Conservation (phyloP, 2,329 filamentous ascomycete species). For the Talaromyces verruculosus region DNA sequence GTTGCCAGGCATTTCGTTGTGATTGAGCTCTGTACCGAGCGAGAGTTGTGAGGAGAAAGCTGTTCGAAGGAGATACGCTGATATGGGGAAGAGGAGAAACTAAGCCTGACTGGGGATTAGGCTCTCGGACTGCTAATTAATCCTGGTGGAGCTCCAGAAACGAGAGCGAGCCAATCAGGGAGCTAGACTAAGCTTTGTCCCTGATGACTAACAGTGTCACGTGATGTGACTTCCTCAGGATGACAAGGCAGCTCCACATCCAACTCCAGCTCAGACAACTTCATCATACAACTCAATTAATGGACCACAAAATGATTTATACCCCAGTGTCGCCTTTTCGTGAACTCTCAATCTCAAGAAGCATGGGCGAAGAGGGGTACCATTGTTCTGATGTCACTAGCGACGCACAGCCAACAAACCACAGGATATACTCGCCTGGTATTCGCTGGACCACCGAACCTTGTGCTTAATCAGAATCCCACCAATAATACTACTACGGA, state of each 20-base stretch:
- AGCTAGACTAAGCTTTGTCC: background rate
- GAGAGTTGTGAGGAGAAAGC: background rate
- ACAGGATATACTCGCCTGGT: background rate
- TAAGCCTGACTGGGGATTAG: background rate
- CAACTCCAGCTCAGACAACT: background rate
- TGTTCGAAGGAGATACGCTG: background rate
- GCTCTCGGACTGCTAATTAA: background rate
- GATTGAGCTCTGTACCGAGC: background rate
- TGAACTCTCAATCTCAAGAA: background rate
- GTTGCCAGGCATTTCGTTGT: background rate
- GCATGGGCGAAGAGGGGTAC: background rate
- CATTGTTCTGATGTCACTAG: background rate
- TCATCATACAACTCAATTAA: background rate
- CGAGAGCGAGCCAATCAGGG: background rate
- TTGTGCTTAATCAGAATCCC: background rate
- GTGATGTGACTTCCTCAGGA: background rate
- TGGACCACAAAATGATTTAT: background rate
- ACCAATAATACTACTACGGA: background rate
- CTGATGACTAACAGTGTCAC: background rate
- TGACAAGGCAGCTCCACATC: background rate
- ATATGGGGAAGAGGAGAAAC: background rate
- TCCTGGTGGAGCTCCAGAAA: background rate
- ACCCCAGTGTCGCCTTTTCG: no score
- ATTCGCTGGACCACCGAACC: background rate
- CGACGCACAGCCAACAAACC: background rate